Base-by-base conservation (phyloP, 192 early-diverging fungal species). In the Linnemannia zychae region DNA sequence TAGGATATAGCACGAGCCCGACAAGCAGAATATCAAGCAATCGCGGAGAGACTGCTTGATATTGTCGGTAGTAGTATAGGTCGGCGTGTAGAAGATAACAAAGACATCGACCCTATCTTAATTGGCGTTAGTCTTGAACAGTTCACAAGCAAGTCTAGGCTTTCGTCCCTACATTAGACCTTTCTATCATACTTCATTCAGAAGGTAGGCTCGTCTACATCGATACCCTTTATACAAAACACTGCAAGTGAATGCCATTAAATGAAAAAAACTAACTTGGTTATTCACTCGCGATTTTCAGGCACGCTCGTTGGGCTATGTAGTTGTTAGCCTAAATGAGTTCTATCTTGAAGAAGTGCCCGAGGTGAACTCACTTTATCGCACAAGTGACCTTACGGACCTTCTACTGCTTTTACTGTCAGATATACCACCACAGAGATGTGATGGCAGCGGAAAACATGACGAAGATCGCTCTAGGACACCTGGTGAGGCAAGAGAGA, bases 151-250 rank as follows among this genome's bases (percentile, higher is more conserved):
- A 37, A 4, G 13, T 40, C 36, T 1, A 33, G 76, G 9, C 36
- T 78, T 22, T 71, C 68, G 2, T 71, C 76, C 3, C 17, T 78
- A 17, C 52, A 78, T 24, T 36, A 49, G 57, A 38, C 67, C 31
- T 77, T 77, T 53, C 36, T 77, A 20, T 68, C 66, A 7, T 77
- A 78, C n/a, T 78, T 78, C 18, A 24, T 78, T 49, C 36, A 18
- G 28, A n/a, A 50, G 48, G 67, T 69, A 52, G 48, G 48, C 16
- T 1, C 22, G 28, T 46, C n/a, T 38, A 38, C 16, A 17, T 49
- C 48, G 17, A 49, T 49, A 49, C 48, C 2, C 2, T 49, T 17
- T 4, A 17, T 49, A 49, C 40, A 44, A 44, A 9, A 44, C 9
- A 44, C 40, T 44, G 40, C 40, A 44, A 44, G 40, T 44, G 40